These are phyloP conservation scores for Graphilbum sp. DNA, from an alignment of 2,329 filamentous ascomycete genomes.

Conservation along the genomic window DNA sequence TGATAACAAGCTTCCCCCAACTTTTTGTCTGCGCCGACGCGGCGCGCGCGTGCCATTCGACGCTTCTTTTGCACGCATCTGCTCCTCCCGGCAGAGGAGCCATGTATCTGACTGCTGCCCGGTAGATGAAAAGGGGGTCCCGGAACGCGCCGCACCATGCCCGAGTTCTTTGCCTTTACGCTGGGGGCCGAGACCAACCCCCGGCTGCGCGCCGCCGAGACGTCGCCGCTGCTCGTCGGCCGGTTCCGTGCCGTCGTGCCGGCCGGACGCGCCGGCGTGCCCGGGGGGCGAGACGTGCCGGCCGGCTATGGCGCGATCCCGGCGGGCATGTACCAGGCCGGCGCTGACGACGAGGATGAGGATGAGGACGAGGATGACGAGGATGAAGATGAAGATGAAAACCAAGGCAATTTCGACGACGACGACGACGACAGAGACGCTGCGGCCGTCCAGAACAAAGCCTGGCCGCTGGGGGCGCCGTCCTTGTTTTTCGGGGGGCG, in stretches of 20 bases:
- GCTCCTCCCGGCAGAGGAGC: too few species aligned
- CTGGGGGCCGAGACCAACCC: conserved; percentile 44
- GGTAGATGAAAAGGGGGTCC: too few species aligned
- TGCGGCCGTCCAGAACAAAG: neutral
- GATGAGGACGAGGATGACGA: conserved; percentile 17
- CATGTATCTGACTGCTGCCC: too few species aligned
- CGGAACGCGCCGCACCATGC: conserved; percentile 27
- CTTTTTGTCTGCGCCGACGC: too few species aligned
- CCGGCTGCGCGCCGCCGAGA: conserved; percentile 26
- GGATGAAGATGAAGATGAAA: conserved; percentile 16
- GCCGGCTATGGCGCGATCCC: conserved; percentile 1
- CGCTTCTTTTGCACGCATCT: too few species aligned
- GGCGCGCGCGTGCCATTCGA: too few species aligned
- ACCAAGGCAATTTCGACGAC: conserved; percentile 14
- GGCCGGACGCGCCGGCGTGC: neutral
- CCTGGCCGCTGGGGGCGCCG: too few species aligned
- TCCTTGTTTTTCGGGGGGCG: too few species aligned
- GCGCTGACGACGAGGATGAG: conserved; percentile 2
- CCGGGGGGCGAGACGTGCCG: neutral
- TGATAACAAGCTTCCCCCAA: too few species aligned
- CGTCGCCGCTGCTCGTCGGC: conserved; percentile 44
- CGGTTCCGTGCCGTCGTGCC: conserved; percentile 42
- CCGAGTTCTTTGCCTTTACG: conserved; percentile 51
- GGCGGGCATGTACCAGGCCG: conserved; percentile 4
- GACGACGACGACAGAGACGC: neutral